Percentiles rank a stretch among this genome's conserved stretches.
phyloP scores from a whole-genome alignment of 192 early-diverging fungal genomes.

The Coemansia reversa region DNA sequence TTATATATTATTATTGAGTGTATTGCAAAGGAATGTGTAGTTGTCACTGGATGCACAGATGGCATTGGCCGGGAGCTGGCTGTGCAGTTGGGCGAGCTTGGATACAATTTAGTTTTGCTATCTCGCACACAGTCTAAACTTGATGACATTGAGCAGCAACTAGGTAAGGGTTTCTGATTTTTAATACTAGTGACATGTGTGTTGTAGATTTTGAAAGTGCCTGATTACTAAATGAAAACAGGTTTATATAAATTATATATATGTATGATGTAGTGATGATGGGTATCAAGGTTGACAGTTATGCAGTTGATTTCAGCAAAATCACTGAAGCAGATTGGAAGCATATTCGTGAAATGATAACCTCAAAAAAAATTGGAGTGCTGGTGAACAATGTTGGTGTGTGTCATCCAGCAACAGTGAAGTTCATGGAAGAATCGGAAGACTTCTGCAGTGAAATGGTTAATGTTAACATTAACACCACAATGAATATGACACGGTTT shows the following conservation, averaged over 20 bases:
- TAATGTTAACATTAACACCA: slow-evolving; percentile 76
- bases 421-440: slow-evolving; percentile 77
- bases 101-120: slow-evolving; percentile 80
- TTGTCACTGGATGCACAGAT: slow-evolving; percentile 95
- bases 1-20: no score
- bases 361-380: slow-evolving; percentile 35
- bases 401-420: slow-evolving; percentile 80
- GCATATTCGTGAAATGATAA: slow-evolving; percentile 30
- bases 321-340: slow-evolving; percentile 24
- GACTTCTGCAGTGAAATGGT: slow-evolving; percentile 74
- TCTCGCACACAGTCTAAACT: slow-evolving; percentile 82
- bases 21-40: slow-evolving; percentile 6
- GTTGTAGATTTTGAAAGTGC: not conserved
- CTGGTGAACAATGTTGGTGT: slow-evolving; percentile 93
- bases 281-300: slow-evolving; percentile 28
- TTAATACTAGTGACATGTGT: not conserved
- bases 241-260: no score
- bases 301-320: slow-evolving; percentile 46
- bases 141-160: slow-evolving; percentile 63
- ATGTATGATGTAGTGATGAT: slow-evolving; percentile 22
- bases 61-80: slow-evolving; percentile 96
- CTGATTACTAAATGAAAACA: not conserved
- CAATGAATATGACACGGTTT: slow-evolving; percentile 77
- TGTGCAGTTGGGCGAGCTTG: slow-evolving; percentile 76
- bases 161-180: slow-evolving; percentile 26